These are phyloP conservation scores for Asterochloris sp. DNA, from an alignment of 139 green algal genomes.

Conservation along the genomic window DNA sequence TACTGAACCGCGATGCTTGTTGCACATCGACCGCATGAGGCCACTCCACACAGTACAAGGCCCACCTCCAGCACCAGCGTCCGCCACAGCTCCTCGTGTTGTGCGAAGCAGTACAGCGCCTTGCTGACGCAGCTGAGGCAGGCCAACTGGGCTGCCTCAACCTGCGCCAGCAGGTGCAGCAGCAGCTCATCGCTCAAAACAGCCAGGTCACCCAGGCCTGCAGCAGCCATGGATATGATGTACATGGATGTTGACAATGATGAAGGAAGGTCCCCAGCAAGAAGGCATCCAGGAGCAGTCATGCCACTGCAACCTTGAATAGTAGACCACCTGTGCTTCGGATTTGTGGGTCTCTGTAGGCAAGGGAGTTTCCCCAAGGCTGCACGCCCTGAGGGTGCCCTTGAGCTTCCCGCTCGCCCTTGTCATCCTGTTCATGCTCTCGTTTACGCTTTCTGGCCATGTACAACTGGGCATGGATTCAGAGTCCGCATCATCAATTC, in stretches of 20 bases:
- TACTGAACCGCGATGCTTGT: too few species aligned
- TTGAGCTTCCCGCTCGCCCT: too few species aligned
- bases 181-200: conserved; percentile 73
- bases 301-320: not conserved
- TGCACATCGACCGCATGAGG: too few species aligned
- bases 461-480: too few species aligned
- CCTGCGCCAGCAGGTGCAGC: conserved; percentile 57
- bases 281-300: not conserved
- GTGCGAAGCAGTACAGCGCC: conserved; percentile 74
- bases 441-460: too few species aligned
- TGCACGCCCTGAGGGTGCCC: conserved; percentile 50
- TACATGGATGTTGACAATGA: not conserved
- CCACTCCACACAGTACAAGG: not conserved
- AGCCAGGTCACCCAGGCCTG: conserved; percentile 74
- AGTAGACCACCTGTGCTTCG: conserved; percentile 27
- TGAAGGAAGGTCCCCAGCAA: not conserved
- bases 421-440: too few species aligned
- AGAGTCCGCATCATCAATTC: too few species aligned
- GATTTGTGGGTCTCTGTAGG: conserved; percentile 22
- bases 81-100: conserved; percentile 89
- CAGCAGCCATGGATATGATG: not conserved
- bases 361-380: conserved; percentile 48
- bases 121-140: conserved; percentile 42
- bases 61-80: conserved; percentile 72
- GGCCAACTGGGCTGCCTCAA: conserved; percentile 44